These are phyloP conservation scores for Sphaerulina populicola DNA, from an alignment of 2,329 filamentous ascomycete genomes.

Conservation along the genomic window DNA sequence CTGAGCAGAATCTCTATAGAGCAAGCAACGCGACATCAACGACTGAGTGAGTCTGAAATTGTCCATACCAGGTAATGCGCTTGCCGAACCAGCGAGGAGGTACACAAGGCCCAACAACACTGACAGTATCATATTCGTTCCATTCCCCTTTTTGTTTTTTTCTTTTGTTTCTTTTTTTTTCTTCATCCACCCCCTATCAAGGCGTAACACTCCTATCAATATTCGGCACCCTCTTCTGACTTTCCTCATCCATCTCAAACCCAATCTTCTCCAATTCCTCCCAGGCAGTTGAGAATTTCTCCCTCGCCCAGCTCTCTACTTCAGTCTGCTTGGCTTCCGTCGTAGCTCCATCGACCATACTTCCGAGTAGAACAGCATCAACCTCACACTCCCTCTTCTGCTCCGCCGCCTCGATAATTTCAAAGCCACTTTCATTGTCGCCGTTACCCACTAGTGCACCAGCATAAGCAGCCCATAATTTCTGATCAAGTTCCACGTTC, in stretches of 20 bases:
- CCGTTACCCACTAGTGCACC: constrained; percentile 67
- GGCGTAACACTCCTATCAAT: constrained; percentile 23
- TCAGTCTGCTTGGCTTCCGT: constrained; percentile 51
- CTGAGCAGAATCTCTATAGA: too few relatives aligned
- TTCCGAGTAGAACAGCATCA: constrained; percentile 67
- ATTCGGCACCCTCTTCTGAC: constrained; percentile 17
- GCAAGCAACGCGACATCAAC: too few relatives aligned
- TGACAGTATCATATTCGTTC: too few relatives aligned
- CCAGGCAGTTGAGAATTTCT: constrained; percentile 63
- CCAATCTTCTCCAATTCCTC: constrained; percentile 52
- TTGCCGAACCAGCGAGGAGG: too few relatives aligned
- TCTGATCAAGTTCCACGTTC: constrained; percentile 67
- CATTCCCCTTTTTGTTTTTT: too few relatives aligned
- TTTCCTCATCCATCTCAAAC: constrained; percentile 16
- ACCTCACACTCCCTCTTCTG: constrained; percentile 57
- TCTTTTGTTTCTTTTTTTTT: too few relatives aligned
- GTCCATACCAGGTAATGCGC: too few relatives aligned
- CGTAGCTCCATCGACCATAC: constrained; percentile 66
- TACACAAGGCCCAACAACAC: too few relatives aligned
- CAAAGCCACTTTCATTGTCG: constrained; percentile 58
- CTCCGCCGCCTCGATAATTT: constrained; percentile 59
- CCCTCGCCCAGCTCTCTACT: constrained; percentile 66
- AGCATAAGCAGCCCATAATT: constrained; percentile 68
- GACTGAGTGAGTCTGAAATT: too few relatives aligned
- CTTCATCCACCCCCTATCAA: constrained; percentile 10